Evolutionary conservation across 2,329 filamentous ascomycete species (phyloP).

Genomic region (Cadophora malorum): DNA sequence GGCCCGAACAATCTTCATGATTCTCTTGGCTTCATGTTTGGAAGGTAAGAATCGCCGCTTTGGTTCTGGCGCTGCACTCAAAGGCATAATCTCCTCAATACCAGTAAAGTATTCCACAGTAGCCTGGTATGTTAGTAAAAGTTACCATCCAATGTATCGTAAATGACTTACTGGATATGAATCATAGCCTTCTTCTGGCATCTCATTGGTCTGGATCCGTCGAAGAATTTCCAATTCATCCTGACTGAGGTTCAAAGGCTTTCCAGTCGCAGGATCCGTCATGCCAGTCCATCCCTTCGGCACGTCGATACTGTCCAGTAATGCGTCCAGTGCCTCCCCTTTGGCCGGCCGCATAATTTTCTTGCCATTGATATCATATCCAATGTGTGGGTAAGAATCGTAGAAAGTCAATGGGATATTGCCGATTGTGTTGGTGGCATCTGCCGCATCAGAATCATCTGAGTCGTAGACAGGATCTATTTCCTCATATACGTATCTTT

Average conservation of each 20-base stretch:
- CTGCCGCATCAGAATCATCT: slow-evolving; percentile 86
- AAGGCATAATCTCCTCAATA: slow-evolving; percentile 89
- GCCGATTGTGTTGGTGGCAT: slow-evolving; percentile 87
- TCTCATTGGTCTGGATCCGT: slow-evolving; percentile 87
- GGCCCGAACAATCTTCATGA: slow-evolving; percentile 96
- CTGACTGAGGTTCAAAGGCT: slow-evolving; percentile 84
- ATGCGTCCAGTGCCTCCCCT: slow-evolving; percentile 88
- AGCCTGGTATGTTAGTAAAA: slow-evolving; percentile 56
- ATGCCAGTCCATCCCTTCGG: slow-evolving; percentile 97
- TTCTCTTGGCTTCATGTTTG: slow-evolving; percentile 93
- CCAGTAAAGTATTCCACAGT: slow-evolving; percentile 94
- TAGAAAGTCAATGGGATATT: slow-evolving; percentile 95
- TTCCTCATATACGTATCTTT: slow-evolving; percentile 90
- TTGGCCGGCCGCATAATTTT: slow-evolving; percentile 96
- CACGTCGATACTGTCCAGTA: slow-evolving; percentile 95
- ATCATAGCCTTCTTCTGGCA: slow-evolving; percentile 87
- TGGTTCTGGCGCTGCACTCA: slow-evolving; percentile 93
- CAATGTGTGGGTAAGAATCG: slow-evolving; percentile 96
- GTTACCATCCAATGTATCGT: not conserved
- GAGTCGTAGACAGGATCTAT: slow-evolving; percentile 96
- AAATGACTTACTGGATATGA: slow-evolving; percentile 75
- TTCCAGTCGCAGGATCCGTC: slow-evolving; percentile 92
- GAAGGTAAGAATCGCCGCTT: slow-evolving; percentile 96
- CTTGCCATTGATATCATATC: slow-evolving; percentile 98
- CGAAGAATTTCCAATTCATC: slow-evolving; percentile 90